Conservation (phyloP, 352 stramenopile species). For the Globisporangium spiculum region DNA sequence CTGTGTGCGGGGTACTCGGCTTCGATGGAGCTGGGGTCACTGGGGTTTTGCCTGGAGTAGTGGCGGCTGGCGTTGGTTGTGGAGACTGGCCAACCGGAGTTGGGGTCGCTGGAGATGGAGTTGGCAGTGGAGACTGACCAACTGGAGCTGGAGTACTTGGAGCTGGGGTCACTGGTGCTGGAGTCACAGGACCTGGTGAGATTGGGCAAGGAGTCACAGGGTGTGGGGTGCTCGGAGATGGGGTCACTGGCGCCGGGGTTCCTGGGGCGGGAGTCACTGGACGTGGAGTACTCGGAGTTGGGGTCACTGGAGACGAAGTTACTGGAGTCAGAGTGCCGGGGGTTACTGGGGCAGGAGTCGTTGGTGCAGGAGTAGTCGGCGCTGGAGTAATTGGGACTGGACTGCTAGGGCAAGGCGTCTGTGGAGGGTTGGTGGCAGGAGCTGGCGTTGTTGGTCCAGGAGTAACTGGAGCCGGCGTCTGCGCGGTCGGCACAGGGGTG, state of each 20-base stretch:
- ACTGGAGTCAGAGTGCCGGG: too few species aligned
- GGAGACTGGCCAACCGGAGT: background rate
- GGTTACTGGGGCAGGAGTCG: too few species aligned
- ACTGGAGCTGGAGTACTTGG: background rate
- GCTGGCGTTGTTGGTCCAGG: too few species aligned
- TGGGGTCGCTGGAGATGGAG: background rate
- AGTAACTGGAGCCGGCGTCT: background rate
- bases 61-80: background rate
- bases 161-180: too few species aligned
- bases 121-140: background rate
- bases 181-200: too few species aligned
- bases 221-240: too few species aligned
- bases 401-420: background rate
- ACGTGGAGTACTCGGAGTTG: too few species aligned
- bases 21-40: background rate
- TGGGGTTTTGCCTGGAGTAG: background rate
- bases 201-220: too few species aligned
- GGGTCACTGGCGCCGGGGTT: too few species aligned
- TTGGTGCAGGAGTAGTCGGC: background rate
- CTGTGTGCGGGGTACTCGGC: background rate
- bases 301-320: too few species aligned
- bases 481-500: too few species aligned
- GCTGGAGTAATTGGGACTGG: background rate
- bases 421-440: background rate
- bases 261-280: too few species aligned